These are phyloP conservation scores for Papiliotrema nemorosa DNA, from an alignment of 1,284 basidiomycete species.

Conservation along the genomic window DNA sequence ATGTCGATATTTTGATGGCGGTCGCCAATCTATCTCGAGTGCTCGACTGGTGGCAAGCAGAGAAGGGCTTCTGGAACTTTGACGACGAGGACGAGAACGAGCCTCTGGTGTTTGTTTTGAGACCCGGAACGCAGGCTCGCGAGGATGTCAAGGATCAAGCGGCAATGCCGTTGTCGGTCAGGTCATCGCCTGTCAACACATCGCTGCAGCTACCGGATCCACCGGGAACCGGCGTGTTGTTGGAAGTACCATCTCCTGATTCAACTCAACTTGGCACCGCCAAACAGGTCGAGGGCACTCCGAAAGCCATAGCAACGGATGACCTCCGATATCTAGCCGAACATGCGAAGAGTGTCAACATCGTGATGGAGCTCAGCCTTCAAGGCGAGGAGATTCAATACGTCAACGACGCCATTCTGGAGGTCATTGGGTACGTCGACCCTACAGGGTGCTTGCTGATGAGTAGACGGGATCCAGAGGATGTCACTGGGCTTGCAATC, in stretches of 20 bases:
- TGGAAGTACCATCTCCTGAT: constrained; percentile 21
- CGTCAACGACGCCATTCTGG: constrained; percentile 88
- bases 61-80: constrained; percentile 99
- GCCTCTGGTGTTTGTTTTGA: constrained; percentile 82
- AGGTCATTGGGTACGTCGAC: constrained; percentile 78
- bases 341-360: constrained; percentile 87
- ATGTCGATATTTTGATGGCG: constrained; percentile 93
- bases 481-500: constrained; percentile 73
- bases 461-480: constrained; percentile 74
- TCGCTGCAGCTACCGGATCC: constrained; percentile 12
- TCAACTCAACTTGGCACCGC: constrained; percentile 10
- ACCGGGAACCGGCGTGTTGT: constrained; percentile 9
- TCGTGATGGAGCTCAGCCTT: constrained; percentile 90
- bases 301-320: constrained; percentile 70
- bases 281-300: constrained; percentile 14
- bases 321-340: constrained; percentile 81
- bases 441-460: constrained; percentile 6
- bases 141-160: constrained; percentile 21
- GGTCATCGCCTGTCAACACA: constrained; percentile 12
- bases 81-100: constrained; percentile 78
- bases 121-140: constrained; percentile 54
- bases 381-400: constrained; percentile 84
- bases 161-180: too few relatives aligned
- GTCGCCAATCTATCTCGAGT: constrained; percentile 93
- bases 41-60: constrained; percentile 99